Conservation (phyloP, 441 rosid species). For the Croton laevigatus region DNA sequence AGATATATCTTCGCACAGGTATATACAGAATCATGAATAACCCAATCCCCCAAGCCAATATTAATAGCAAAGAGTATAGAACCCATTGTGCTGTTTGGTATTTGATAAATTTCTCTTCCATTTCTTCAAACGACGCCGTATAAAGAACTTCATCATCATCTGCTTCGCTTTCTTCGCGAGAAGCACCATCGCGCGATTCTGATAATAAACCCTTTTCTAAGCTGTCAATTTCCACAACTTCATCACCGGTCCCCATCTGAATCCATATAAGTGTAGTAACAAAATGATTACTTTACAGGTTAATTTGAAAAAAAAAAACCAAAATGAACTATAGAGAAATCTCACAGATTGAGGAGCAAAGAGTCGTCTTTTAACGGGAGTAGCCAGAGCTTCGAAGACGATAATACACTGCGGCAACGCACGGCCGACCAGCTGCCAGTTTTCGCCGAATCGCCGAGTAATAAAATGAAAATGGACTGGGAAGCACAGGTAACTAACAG, state of each 20-base stretch:
- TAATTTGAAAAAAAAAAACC: neutral
- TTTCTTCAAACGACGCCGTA: conserved; percentile 52
- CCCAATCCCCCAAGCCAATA: conserved; percentile 69
- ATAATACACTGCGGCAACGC: neutral
- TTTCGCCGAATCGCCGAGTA: no score
- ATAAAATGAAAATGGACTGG: no score
- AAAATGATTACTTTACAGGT: neutral
- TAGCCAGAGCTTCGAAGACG: conserved; percentile 10
- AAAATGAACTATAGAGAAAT: neutral
- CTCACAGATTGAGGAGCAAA: conserved; percentile 22
- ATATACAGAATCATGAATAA: conserved; percentile 61
- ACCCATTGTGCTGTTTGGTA: conserved; percentile 60
- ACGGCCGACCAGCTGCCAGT: neutral
- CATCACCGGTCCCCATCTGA: conserved; percentile 49
- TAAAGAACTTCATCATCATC: conserved; percentile 47
- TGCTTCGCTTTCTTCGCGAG: conserved; percentile 24
- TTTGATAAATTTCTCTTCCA: conserved; percentile 54
- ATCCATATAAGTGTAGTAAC: neutral
- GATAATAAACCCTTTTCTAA: conserved; percentile 50
- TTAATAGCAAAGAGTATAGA: conserved; percentile 50
- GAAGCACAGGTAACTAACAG: no score
- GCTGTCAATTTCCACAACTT: conserved; percentile 55
- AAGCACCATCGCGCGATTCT: conserved; percentile 12
- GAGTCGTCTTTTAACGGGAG: conserved; percentile 18
- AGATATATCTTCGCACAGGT: conserved; percentile 56